These are phyloP conservation scores for Salix caprea DNA, from an alignment of 345 rosid genomes.

Conservation along the genomic window DNA sequence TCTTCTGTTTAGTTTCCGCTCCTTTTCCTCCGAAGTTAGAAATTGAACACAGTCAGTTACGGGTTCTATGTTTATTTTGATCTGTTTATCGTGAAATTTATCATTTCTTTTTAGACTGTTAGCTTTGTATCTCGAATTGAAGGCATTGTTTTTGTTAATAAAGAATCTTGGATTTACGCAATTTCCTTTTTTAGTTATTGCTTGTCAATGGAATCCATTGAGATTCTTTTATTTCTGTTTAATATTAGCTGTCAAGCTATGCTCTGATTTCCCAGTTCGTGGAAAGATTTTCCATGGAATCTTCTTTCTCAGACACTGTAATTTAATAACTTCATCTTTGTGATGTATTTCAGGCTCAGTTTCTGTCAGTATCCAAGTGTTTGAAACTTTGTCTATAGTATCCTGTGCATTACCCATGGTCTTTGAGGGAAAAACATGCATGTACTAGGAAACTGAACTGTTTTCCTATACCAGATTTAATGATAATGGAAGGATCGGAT, in stretches of 20 bases:
- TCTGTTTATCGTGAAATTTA: too few species aligned
- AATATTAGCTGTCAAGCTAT: too few species aligned
- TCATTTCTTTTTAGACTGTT: too few species aligned
- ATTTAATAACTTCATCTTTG: background rate
- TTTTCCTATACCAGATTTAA: background rate
- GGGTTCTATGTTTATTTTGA: background rate
- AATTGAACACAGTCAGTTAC: background rate
- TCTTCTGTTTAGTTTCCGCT: background rate
- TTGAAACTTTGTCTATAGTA: conserved; percentile 2
- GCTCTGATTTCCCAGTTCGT: too few species aligned
- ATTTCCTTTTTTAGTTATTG: too few species aligned
- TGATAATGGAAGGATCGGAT: background rate
- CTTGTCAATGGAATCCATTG: too few species aligned
- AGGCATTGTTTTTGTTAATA: too few species aligned
- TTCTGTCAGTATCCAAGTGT: conserved; percentile 2
- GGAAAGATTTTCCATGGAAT: too few species aligned
- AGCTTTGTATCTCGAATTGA: too few species aligned
- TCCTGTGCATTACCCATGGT: background rate
- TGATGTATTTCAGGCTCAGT: background rate
- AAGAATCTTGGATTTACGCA: too few species aligned
- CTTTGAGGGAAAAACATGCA: background rate
- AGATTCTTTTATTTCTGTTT: too few species aligned
- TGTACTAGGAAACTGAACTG: background rate
- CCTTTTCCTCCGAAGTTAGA: background rate
- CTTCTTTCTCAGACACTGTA: too few species aligned